These are phyloP conservation scores for Akanthomyces lecanii DNA, from an alignment of 2,329 filamentous ascomycete genomes.

Conservation along the genomic window DNA sequence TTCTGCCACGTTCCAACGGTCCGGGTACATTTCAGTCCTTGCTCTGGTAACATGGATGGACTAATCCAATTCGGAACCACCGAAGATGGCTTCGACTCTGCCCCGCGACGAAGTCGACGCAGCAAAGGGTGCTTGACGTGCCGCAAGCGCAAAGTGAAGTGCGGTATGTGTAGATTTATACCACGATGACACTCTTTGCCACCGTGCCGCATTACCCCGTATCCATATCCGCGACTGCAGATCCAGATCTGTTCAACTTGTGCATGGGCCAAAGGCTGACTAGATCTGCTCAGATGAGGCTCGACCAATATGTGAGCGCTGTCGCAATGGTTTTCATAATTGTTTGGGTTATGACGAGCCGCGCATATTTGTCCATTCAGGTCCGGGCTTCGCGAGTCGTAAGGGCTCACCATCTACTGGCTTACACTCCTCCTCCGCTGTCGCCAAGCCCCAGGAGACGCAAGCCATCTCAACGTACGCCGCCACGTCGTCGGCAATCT, in stretches of 20 bases:
- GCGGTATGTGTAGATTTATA: not conserved
- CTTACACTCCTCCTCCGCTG: not conserved
- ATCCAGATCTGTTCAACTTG: no score
- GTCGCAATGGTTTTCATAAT: slow-evolving; percentile 3
- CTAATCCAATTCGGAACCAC: not conserved
- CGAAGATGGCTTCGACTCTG: not conserved
- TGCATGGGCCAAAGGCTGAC: not conserved
- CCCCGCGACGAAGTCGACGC: not conserved
- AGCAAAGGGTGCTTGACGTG: slow-evolving; percentile 6
- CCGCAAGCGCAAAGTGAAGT: slow-evolving; percentile 5
- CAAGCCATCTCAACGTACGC: not conserved
- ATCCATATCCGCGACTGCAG: no score
- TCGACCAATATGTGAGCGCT: not conserved
- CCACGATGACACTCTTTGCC: not conserved
- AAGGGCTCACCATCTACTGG: not conserved
- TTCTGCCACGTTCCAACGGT: no score
- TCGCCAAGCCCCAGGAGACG: not conserved
- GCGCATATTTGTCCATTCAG: slow-evolving; percentile 6
- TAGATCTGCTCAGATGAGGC: not conserved
- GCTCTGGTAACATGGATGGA: not conserved
- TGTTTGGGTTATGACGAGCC: not conserved
- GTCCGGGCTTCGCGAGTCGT: not conserved
- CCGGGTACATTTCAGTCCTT: no score
- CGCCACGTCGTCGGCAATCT: no score
- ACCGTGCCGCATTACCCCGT: no score